Conservation (phyloP, 495 filamentous ascomycete species). For the Tuber umbilicatum region DNA sequence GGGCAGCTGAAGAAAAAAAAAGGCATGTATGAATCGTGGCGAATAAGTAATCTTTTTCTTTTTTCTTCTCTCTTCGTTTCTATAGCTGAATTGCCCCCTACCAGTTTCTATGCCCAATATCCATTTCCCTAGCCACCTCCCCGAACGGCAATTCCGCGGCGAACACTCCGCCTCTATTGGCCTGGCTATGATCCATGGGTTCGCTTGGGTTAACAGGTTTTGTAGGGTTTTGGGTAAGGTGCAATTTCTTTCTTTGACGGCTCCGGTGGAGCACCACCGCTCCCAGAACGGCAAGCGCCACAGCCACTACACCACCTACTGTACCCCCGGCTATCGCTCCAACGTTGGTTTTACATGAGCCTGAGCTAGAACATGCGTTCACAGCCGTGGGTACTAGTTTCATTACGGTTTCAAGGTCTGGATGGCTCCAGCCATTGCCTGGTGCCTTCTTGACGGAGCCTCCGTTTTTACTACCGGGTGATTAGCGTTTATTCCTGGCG, state of each 20-base stretch:
- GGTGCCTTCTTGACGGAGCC: not conserved
- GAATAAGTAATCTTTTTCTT: too few species aligned
- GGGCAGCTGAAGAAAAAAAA: too few species aligned
- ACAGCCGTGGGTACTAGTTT: not conserved
- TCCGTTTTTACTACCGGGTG: not conserved
- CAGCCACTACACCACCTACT: not conserved
- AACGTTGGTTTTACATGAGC: not conserved
- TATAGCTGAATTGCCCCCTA: not conserved
- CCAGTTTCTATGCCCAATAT: not conserved
- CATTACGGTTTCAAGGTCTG: not conserved
- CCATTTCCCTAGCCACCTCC: not conserved
- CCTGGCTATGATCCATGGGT: not conserved
- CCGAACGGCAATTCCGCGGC: not conserved
- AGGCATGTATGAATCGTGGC: too few species aligned
- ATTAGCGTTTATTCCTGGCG: not conserved
- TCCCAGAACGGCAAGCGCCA: not conserved
- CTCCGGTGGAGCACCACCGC: not conserved
- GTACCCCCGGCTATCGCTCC: not conserved
- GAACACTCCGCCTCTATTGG: not conserved
- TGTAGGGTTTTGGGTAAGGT: not conserved
- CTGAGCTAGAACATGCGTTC: not conserved
- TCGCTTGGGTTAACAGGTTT: not conserved
- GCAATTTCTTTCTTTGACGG: not conserved
- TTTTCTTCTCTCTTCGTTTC: too few species aligned
- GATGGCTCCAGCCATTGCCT: not conserved